Conservation (phyloP, 257 asterid genomes). For the Solanum rostratum region DNA sequence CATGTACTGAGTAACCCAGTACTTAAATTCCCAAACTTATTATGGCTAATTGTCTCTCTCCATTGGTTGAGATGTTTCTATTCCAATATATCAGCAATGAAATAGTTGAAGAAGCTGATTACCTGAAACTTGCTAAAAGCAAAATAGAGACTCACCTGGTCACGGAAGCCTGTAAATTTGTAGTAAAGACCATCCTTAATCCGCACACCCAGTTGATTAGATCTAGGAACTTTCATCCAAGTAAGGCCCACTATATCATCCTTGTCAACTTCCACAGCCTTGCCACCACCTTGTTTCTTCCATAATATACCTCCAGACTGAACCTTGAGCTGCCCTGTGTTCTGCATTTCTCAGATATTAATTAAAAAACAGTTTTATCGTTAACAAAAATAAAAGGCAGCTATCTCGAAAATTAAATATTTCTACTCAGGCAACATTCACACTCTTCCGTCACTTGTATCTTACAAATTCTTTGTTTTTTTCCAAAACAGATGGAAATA, state of each 20-base stretch:
- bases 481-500: neutral
- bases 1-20: neutral
- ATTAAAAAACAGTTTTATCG: neutral
- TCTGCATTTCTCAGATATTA: constrained; percentile 30
- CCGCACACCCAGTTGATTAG: constrained; percentile 84
- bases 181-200: constrained; percentile 80
- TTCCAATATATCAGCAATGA: neutral
- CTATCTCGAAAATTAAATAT: neutral
- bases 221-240: constrained; percentile 94
- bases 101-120: neutral
- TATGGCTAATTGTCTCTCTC: neutral
- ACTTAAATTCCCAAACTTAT: neutral
- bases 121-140: neutral
- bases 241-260: constrained; percentile 57
- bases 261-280: constrained; percentile 85
- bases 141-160: constrained; percentile 41
- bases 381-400: neutral
- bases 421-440: neutral
- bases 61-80: neutral
- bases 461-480: neutral
- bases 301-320: constrained; percentile 75
- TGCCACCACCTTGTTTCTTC: constrained; percentile 97
- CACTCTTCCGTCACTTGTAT: neutral
- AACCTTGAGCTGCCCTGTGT: constrained; percentile 80
- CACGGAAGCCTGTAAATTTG: constrained; percentile 89